Conservation (phyloP, 75 land plant genomes). For the Sequoia sempervirens region DNA sequence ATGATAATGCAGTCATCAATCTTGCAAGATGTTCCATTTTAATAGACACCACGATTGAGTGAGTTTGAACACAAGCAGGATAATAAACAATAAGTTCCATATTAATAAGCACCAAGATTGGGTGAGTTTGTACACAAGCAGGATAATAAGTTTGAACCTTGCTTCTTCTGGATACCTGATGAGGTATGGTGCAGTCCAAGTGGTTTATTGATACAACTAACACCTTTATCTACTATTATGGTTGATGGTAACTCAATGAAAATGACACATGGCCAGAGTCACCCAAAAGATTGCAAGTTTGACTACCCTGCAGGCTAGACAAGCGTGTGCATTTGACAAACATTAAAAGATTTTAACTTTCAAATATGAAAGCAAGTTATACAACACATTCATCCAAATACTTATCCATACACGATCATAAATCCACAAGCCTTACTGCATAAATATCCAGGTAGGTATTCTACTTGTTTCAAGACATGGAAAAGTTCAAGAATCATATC, state of each 20-base stretch:
- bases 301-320: not conserved
- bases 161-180: not conserved
- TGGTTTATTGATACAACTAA: not conserved
- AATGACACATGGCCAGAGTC: not conserved
- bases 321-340: not conserved
- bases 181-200: not conserved
- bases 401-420: not conserved
- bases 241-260: not conserved
- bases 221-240: not conserved
- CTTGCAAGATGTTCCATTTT: not conserved
- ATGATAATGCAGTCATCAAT: not conserved
- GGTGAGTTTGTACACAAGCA: not conserved
- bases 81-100: not conserved
- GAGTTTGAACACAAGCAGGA: not conserved
- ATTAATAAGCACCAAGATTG: not conserved
- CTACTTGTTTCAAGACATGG: not conserved
- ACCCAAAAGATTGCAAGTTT: not conserved
- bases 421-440: not conserved
- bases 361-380: not conserved
- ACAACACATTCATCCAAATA: not conserved
- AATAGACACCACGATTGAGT: not conserved
- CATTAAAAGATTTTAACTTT: not conserved
- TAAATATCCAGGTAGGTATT: not conserved
- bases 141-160: not conserved
- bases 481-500: not conserved